A percentile compares a stretch with the other conserved stretches of the same genome.
Evolutionary conservation across 108 stramenopile species (phyloP).

Genomic region (Skeletonema tropicum): DNA sequence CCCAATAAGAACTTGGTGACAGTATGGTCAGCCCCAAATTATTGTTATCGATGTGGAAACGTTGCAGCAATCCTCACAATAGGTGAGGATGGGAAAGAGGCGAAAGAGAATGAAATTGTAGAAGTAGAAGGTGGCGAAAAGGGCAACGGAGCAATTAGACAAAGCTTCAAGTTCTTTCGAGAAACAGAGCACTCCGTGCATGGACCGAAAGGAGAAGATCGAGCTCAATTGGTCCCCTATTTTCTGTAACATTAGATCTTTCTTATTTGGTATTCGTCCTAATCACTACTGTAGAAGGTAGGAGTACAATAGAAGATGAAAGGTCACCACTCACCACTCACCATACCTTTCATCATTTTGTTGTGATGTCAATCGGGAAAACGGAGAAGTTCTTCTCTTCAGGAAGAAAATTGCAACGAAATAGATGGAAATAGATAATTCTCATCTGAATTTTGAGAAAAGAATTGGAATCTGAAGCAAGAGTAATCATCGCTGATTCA

Average conservation of each 20-base stretch:
- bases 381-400: too few species aligned
- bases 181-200: constrained; percentile 81
- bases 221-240: constrained; percentile 88
- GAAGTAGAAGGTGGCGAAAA: constrained; percentile 56
- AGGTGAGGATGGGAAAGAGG: constrained; percentile 50
- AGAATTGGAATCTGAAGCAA: too few species aligned
- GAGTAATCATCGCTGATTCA: neutral
- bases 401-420: too few species aligned
- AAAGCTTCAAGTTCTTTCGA: constrained; percentile 84
- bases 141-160: constrained; percentile 58
- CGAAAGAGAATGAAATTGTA: constrained; percentile 64
- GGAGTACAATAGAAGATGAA: too few species aligned
- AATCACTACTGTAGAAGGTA: too few species aligned
- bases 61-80: constrained; percentile 90
- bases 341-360: too few species aligned
- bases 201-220: constrained; percentile 87
- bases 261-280: neutral
- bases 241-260: constrained; percentile 67
- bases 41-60: constrained; percentile 98
- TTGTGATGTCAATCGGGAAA: too few species aligned
- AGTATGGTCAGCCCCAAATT: constrained; percentile 97
- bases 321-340: too few species aligned
- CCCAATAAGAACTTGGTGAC: constrained; percentile 86
- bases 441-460: neutral
- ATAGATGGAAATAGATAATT: too few species aligned